These are phyloP conservation scores for Cyclospora cayetanensis DNA, from an alignment of 169 alveolate genomes.

Conservation along the genomic window DNA sequence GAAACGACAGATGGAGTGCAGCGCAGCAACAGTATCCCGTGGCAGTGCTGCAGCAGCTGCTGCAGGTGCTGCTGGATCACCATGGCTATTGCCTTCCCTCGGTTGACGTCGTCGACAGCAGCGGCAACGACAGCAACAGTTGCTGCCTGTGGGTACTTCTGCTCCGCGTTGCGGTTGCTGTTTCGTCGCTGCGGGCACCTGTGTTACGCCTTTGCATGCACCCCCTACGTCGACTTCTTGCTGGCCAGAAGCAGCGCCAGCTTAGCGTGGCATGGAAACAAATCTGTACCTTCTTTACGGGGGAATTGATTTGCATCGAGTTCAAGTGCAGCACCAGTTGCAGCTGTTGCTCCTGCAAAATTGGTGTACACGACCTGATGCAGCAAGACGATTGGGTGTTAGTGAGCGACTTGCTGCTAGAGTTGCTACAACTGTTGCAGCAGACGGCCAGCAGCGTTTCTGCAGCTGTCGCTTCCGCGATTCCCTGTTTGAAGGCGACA, in stretches of 20 bases:
- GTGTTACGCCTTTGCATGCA: slow-evolving; percentile 4
- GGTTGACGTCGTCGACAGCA: neutral
- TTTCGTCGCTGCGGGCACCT: slow-evolving; percentile 31
- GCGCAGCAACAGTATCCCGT: slow-evolving; percentile 55
- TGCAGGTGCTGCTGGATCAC: slow-evolving; percentile 2
- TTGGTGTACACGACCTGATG: neutral
- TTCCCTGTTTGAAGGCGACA: neutral
- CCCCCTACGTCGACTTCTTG: slow-evolving; percentile 21
- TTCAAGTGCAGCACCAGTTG: slow-evolving; percentile 8
- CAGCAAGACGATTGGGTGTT: slow-evolving; percentile 51
- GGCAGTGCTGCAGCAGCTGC: slow-evolving; percentile 38
- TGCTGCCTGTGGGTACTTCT: slow-evolving; percentile 48
- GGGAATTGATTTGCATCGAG: neutral
- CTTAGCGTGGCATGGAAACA: neutral
- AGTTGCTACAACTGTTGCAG: slow-evolving; percentile 51
- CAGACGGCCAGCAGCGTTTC: slow-evolving; percentile 26
- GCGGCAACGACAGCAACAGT: neutral
- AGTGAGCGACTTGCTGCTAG: slow-evolving; percentile 45
- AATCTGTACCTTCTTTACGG: neutral
- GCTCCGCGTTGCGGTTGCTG: slow-evolving; percentile 39
- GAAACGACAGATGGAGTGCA: neutral
- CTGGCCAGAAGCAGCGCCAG: slow-evolving; percentile 19
- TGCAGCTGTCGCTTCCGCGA: neutral
- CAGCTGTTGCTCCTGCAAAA: slow-evolving; percentile 30
- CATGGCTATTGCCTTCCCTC: neutral